Evolutionary conservation across 495 filamentous ascomycete species (phyloP).

Genomic region (Lindgomyces ingoldianus): DNA sequence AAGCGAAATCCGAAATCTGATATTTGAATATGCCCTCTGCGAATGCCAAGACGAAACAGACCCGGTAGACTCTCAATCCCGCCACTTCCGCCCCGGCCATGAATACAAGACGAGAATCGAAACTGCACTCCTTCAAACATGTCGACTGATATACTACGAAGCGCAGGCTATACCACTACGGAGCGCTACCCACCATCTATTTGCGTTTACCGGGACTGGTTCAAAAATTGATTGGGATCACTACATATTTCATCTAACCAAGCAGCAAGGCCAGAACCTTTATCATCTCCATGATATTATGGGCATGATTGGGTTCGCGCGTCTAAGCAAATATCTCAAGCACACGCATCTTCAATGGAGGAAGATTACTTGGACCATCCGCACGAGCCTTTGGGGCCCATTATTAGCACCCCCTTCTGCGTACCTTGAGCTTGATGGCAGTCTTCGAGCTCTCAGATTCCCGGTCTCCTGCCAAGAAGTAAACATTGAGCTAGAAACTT

Average conservation of each 20-base stretch:
- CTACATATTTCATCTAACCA: background rate
- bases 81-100: conserved; percentile 23
- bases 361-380: background rate
- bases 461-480: conserved; percentile 8
- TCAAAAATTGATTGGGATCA: no score
- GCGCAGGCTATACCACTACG: conserved; percentile 16
- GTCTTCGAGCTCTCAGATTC: background rate
- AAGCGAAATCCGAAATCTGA: conserved; percentile 30
- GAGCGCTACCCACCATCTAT: conserved; percentile 24
- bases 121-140: conserved; percentile 25
- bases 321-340: no score
- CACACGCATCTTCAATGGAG: background rate
- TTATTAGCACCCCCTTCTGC: background rate
- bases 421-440: background rate
- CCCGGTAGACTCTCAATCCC: conserved; percentile 3
- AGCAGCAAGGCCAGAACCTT: background rate
- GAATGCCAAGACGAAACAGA: conserved; percentile 23
- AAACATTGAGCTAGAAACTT: conserved; percentile 7
- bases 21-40: conserved; percentile 29
- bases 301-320: no score
- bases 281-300: background rate
- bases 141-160: conserved; percentile 33
- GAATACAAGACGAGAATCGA: background rate
- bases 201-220: background rate
- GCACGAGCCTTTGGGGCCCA: background rate